Base-by-base conservation (phyloP, 2,329 filamentous ascomycete genomes). In the Cadophora sp. region DNA sequence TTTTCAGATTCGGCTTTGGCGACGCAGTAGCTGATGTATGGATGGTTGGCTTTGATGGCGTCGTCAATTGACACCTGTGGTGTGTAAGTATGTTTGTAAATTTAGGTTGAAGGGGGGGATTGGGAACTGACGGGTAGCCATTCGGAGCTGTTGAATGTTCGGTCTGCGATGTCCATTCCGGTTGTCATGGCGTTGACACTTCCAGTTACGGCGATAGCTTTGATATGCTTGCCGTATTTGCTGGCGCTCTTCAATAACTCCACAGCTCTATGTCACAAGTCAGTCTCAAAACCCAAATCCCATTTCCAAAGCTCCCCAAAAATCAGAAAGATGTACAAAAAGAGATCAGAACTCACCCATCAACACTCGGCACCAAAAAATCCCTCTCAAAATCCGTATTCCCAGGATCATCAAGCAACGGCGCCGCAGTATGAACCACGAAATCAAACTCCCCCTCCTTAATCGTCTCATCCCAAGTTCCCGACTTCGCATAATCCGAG, bases 371-470 rank as follows among this genome's bases (percentile, higher is more conserved):
- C 13, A 66, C 66, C 58, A 78, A 68, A 55, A 74, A 78, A 66
- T 78, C 67, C 24, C 66, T 68, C 48, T 75, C 74, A 65, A 76
- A 77, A 67, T 78, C 76, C 5, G 67, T 74, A 59, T 74, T 73
- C 2, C 55, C 59, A 2, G 70, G 71, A 64, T 73, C 69, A 65
- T 75, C 76, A n/a, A 74, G 64, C 18, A 77, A 62, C 13, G 76
- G 77, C 9, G 76, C 75, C 9, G 77, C 77, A 47, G 71, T 72
- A 62, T 78, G 77, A 53, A 77, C 55, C 41, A 78, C 74, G 62
- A 76, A 72, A 61, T 78, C 75, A 66, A 76, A 74, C 6, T 73
- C 22, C 33, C 72, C 60, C n/a, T 66, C 67, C 48, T 72, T 65
- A 65, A 78, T 75, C 11, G 75, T 65, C 1, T 68, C 64, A 63